These are phyloP conservation scores for Nicotiana benthamiana DNA, from an alignment of 257 asterid species.

Conservation along the genomic window DNA sequence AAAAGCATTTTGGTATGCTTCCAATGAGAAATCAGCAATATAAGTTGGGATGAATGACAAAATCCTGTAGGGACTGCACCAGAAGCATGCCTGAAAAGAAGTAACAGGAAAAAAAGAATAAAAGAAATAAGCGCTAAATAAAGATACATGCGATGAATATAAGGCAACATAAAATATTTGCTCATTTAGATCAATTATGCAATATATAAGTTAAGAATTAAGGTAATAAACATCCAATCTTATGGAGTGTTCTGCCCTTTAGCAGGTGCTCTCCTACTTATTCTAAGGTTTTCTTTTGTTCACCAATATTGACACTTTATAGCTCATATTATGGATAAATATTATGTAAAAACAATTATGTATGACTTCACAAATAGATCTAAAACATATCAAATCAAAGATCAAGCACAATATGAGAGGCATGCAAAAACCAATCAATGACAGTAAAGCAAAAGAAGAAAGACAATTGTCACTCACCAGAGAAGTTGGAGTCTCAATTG, in stretches of 20 bases:
- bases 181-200: background rate
- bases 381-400: background rate
- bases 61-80: conserved; percentile 47
- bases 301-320: background rate
- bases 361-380: background rate
- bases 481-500: too few species aligned
- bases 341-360: too few species aligned
- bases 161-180: too few species aligned
- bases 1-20: conserved; percentile 72
- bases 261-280: background rate
- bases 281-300: too few species aligned
- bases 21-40: conserved; percentile 69
- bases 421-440: too few species aligned
- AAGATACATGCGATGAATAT: too few species aligned
- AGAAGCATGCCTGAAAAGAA: conserved; percentile 42
- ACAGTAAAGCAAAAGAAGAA: too few species aligned
- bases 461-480: too few species aligned
- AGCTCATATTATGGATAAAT: background rate
- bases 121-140: too few species aligned
- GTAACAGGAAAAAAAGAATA: background rate
- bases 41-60: conserved; percentile 57
- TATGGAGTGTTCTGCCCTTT: background rate
- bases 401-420: too few species aligned
- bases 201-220: too few species aligned
- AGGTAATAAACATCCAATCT: background rate